Conservation (phyloP, 192 early-diverging fungal species). For the Coemansia sp. region DNA sequence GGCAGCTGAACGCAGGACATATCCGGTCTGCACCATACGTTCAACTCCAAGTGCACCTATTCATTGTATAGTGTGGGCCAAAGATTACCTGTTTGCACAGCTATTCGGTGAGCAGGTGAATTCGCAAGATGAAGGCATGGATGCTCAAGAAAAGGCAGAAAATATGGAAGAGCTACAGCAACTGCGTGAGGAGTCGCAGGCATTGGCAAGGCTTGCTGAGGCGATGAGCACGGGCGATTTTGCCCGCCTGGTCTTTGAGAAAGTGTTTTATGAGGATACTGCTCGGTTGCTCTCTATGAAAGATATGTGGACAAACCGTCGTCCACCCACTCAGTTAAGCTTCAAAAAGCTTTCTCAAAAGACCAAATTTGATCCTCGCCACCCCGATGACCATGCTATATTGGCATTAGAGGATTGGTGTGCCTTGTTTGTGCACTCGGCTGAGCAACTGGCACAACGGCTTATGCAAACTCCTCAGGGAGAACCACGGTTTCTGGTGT, state of each 20-base stretch:
- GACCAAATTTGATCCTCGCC: slow-evolving; percentile 55
- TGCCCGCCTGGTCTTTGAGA: slow-evolving; percentile 62
- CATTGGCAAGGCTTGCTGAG: slow-evolving; percentile 65
- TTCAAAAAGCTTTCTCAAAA: no score
- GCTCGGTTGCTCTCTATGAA: slow-evolving; percentile 75
- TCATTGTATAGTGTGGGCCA: slow-evolving; percentile 99
- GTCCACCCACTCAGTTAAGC: slow-evolving; percentile 58
- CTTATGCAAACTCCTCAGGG: no score
- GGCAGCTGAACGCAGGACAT: slow-evolving; percentile 75
- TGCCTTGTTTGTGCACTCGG: slow-evolving; percentile 58
- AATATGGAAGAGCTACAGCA: slow-evolving; percentile 69
- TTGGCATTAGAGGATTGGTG: slow-evolving; percentile 73
- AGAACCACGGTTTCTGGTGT: slow-evolving; percentile 49
- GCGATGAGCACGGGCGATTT: slow-evolving; percentile 61
- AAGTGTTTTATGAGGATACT: slow-evolving; percentile 84
- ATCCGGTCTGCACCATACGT: slow-evolving; percentile 96
- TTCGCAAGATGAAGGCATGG: slow-evolving; percentile 29
- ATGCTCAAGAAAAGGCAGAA: slow-evolving; percentile 56
- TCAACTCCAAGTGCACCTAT: slow-evolving; percentile 92
- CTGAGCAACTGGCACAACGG: slow-evolving; percentile 4
- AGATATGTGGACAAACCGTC: slow-evolving; percentile 83
- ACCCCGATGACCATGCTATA: slow-evolving; percentile 47
- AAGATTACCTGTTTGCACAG: slow-evolving; percentile 88
- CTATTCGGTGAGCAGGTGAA: slow-evolving; percentile 59
- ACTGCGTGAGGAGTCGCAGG: slow-evolving; percentile 70